phyloP scores from a whole-genome alignment of 73 alveolate genomes.

The Paramecium biaurelia region DNA sequence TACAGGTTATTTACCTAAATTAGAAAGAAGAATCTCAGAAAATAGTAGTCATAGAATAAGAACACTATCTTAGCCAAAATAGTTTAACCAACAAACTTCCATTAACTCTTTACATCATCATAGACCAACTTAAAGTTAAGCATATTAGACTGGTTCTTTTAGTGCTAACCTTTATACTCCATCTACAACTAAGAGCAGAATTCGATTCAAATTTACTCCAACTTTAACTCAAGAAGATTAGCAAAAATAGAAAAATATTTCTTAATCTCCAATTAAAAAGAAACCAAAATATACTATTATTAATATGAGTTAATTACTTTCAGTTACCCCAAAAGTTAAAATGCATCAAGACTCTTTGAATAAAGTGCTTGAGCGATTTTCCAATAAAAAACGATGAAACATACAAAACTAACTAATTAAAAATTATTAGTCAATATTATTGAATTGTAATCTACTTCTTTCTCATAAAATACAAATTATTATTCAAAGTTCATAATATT shows the following conservation, averaged over 20 bases:
- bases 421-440: no score
- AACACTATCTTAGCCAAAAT: neutral
- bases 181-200: neutral
- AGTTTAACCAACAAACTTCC: neutral
- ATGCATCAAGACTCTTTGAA: neutral
- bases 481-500: no score
- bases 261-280: conserved; percentile 6
- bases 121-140: neutral
- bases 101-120: neutral
- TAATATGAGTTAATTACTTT: neutral
- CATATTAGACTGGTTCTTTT: neutral
- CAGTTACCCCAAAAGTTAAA: neutral
- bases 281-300: conserved; percentile 25
- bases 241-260: neutral
- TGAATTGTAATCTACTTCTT: no score
- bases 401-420: no score
- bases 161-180: neutral
- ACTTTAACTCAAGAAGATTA: neutral
- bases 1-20: conserved; percentile 6
- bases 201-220: neutral
- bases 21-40: neutral
- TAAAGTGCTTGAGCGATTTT: conserved; percentile 13
- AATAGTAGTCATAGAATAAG: conserved; percentile 9
- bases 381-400: conserved; percentile 3
- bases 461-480: no score